Conservation (phyloP, 2,329 filamentous ascomycete species). For the Trichocomaceae sp. region DNA sequence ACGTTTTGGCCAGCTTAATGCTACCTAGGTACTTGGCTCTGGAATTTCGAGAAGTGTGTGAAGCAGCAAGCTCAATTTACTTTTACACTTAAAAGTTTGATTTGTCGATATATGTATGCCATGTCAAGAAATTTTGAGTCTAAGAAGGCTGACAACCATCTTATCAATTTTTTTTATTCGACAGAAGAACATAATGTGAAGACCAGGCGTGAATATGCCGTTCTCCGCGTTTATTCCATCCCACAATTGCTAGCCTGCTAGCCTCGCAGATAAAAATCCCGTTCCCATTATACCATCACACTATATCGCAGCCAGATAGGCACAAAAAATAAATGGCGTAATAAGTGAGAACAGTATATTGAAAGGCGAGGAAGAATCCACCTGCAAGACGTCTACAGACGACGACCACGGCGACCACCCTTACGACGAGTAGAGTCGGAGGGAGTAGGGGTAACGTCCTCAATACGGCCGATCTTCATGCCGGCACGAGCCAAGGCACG, state of each 20-base stretch:
- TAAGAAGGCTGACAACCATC: neutral
- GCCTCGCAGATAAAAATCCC: constrained; percentile 25
- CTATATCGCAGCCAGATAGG: neutral
- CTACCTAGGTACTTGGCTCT: neutral
- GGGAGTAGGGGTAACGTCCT: constrained; percentile 98
- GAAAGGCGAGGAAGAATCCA: constrained; percentile 9
- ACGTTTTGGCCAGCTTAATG: neutral
- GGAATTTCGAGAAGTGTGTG: neutral
- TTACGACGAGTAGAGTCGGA: constrained; percentile 99
- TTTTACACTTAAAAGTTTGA: neutral
- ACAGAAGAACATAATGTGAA: constrained; percentile 35
- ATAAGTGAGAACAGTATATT: constrained; percentile 14
- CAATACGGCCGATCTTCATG: constrained; percentile 99
- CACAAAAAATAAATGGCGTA: neutral
- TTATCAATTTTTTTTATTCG: constrained; percentile 24
- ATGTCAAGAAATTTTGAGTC: neutral
- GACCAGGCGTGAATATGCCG: constrained; percentile 46
- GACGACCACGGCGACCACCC: constrained; percentile 99
- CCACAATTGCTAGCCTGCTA: constrained; percentile 32
- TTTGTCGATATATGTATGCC: neutral
- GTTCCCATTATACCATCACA: constrained; percentile 21
- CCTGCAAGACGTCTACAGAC: constrained; percentile 64
- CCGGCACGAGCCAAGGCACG: constrained; percentile 97
- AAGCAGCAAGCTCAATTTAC: too few relatives aligned
- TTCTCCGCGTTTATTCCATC: constrained; percentile 50